These are phyloP conservation scores for Linum tenue DNA, from an alignment of 345 rosid genomes.

Conservation along the genomic window DNA sequence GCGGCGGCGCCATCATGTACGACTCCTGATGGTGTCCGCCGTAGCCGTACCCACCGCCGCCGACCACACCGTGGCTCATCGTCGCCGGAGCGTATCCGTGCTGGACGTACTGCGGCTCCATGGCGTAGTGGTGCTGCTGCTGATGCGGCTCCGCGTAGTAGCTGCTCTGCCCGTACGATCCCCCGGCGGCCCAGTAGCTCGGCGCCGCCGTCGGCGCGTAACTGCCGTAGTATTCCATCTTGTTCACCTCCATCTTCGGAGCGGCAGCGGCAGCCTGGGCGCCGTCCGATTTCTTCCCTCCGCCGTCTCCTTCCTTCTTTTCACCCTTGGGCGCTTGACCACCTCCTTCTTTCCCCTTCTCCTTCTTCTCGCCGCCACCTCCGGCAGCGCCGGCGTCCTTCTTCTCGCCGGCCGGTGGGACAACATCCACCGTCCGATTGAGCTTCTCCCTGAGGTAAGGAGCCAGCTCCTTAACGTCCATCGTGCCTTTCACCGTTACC, in stretches of 20 bases:
- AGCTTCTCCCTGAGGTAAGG: slow-evolving; percentile 51
- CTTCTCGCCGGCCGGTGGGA: slow-evolving; percentile 30
- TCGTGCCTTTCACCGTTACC: slow-evolving; percentile 64
- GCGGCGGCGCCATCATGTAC: slow-evolving; percentile 22
- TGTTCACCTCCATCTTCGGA: slow-evolving; percentile 23
- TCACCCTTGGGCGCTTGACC: slow-evolving; percentile 20
- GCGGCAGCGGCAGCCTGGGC: slow-evolving; percentile 10
- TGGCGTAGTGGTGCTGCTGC: neutral
- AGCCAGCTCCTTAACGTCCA: slow-evolving; percentile 46
- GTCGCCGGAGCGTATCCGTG: slow-evolving; percentile 13
- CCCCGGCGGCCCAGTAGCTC: neutral
- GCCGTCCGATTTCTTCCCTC: slow-evolving; percentile 3
- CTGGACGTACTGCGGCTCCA: slow-evolving; percentile 7
- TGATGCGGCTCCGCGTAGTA: neutral
- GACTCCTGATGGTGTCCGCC: slow-evolving; percentile 4
- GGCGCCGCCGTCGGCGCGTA: neutral
- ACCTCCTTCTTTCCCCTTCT: slow-evolving; percentile 23
- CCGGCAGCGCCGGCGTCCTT: slow-evolving; percentile 16
- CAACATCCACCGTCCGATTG: slow-evolving; percentile 55
- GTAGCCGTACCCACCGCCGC: slow-evolving; percentile 28
- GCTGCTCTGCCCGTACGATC: slow-evolving; percentile 2
- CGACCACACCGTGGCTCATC: slow-evolving; percentile 40
- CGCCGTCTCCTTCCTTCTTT: slow-evolving; percentile 12
- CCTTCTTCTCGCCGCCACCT: slow-evolving; percentile 17
- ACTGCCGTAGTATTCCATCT: slow-evolving; percentile 18